Base-by-base conservation (phyloP, 306 rosid species). In the Trifolium repens region DNA sequence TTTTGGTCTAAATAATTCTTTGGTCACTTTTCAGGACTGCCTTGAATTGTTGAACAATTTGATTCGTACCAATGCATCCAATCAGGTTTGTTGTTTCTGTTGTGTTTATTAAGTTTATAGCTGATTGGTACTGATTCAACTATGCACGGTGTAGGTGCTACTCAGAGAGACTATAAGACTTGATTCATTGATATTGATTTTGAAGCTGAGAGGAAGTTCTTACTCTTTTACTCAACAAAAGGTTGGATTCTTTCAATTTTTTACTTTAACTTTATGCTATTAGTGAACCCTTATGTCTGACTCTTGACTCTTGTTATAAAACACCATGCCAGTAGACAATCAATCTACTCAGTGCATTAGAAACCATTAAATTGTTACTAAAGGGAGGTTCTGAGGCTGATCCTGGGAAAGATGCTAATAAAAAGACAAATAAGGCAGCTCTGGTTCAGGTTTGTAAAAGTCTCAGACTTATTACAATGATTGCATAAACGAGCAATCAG, bases 301-400 rank as follows among this genome's bases (percentile, higher is more conserved):
- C 81, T 87, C 78, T 80, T 88, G 75, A 82, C 81, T 87, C 78
- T 78, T 88, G 75, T 77, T 75, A 81, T 83, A 78, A 88, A 88
- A 80, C 69, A 67, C 74, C 83, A 81, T 88, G 96, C 93, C 96
- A 91, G 98, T 91, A 93, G 98, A 93, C 98, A 74, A 87, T 91
- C 84, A 93, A 91, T 86, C 85, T 93, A 80, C 94, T 89, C 88
- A 83, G 97, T 69, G 93, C 82, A 7, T 81, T 93, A 78, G 98
- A 91, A 82, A 93, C 96, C 76, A 79, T 91, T 76, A 89, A 83
- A 79, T 79, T 93, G 82, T 81, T 93, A 71, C 85, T 88, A 63
- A 78, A 68, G 82, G 97, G 96, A 77, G 94, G 92, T 59, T 81
- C 85, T 43, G 96, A 89, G 83, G 80, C 88, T 49, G 91, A 88